Evolutionary conservation across 1,139 yeast species (phyloP), one percentile per base, ranked within the genome.

Genomic region (Tardiomyces digboiensis): DNA sequence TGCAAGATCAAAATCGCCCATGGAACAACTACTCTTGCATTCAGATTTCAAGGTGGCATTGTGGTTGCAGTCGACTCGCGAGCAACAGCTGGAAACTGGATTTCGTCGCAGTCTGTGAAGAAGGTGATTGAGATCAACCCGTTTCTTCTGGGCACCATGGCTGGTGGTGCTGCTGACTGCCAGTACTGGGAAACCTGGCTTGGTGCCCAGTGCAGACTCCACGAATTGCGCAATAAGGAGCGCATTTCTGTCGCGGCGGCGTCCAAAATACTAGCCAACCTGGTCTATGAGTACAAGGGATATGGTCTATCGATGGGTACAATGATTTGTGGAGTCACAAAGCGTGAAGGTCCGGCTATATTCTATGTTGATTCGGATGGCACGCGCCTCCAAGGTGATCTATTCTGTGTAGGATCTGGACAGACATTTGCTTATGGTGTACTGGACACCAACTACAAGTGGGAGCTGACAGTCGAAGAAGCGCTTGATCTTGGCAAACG

Each of bases 81-180:
- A 67, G 97, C 98, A 49, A 85, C 97, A n/a, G 95, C 94, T 12
- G 98, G 98, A 44, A 82, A 84, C 59, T 91, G 97, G 97, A 83
- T 93, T 58, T 98, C 97, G 14, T 88, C 97, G 21, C 97, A 89
- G 66, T 88, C 97, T 1, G 99, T 91, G 52, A 89, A 91, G 68
- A 91, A 91, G 67, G 98, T 91, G 44, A 89, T 91, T 61, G 91
- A 91, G 65, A 91, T 91, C 68, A 93, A 93, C 66, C 97, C 97
- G 43, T 84, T 85, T 61, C 69, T 91, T 54, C 75, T 91, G 57
- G 99, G 99, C 53, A 91, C 99, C 26, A 82, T 91, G 97, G 99
- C 99, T 33, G 99, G 99, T 68, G 97, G 97, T 71, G 99, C 99
- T 43, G 98, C 98, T 21, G 99, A 91, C 68, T 91, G 99, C 74